Evolutionary conservation across 805 yeast species (phyloP), one percentile per base, ranked within the genome.

Genomic region (Candida maltosa): DNA sequence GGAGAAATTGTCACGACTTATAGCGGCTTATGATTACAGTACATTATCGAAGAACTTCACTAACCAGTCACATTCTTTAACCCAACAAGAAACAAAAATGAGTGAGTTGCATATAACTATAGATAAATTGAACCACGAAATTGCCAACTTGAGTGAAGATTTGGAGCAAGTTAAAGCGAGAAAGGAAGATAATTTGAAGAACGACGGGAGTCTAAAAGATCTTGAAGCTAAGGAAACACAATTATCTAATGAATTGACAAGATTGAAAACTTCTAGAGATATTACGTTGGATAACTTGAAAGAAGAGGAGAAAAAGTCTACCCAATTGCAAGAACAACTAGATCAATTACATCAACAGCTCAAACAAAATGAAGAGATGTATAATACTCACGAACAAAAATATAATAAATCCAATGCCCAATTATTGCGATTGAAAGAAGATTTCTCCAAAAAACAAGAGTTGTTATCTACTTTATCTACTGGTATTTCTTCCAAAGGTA

Each of bases 401-500:
- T 77, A 72, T 46, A 58, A 64, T 3, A 42, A 48, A 0, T 56
- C 76, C 8, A 78, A 76, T 32, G 52, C 49, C 1, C 51, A 60
- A n/a, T 60, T 83, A 16, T 62, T 58, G 2, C 50, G 53, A 1
- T 44, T 78, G 36, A 79, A 77, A 41, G 65, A 61, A 4, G 67
- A 69, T 10, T 67, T 73, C 31, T 63, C 67, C 22, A 71, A 67
- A 40, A 86, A 84, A 46, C 91, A 86, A 48, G 96, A 89, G 42
- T 67, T 89, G 8, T 60, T 87, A 7, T 83, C 93, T 0, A 81
- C 94, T 0, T 66, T 89, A 26, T 79, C 88, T 0, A 87, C 96
- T 0, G 96, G 97, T 48, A 80, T 89, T n/a, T 84, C 96, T 0
- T 76, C 94, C 0, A 80, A 76, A 40, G 96, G 94, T 36, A 70